Conservation (phyloP, 2,329 filamentous ascomycete genomes). For the Lachnellula suecica region DNA sequence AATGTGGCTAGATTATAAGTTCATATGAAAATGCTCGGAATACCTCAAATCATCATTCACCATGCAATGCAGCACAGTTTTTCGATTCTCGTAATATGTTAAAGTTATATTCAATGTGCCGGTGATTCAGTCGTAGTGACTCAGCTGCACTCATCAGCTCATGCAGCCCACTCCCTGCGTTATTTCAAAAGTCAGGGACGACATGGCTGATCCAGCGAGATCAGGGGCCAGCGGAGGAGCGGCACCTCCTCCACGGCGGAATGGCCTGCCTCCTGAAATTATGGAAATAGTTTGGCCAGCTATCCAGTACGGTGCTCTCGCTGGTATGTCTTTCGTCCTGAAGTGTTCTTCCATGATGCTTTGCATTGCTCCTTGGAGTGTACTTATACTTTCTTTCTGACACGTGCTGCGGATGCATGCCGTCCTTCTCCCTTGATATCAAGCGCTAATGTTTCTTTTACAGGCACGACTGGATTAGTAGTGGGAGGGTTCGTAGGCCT, state of each 20-base stretch:
- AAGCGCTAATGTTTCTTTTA: slow-evolving; percentile 8
- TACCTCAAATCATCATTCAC: background rate
- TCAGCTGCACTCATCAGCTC: background rate
- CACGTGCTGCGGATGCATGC: background rate
- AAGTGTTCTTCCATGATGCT: background rate
- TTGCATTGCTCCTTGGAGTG: background rate
- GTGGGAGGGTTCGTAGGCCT: slow-evolving; percentile 71
- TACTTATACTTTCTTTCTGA: slow-evolving; percentile 2
- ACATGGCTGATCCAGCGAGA: slow-evolving; percentile 18
- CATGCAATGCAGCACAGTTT: too few species aligned
- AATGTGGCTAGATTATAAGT: background rate
- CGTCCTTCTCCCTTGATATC: background rate
- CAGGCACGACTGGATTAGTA: slow-evolving; percentile 61
- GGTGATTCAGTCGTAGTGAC: background rate
- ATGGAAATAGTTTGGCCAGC: slow-evolving; percentile 48
- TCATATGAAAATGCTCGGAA: background rate
- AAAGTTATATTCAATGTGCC: background rate
- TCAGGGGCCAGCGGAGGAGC: slow-evolving; percentile 3
- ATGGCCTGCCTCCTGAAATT: slow-evolving; percentile 41
- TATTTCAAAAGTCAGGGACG: slow-evolving; percentile 25
- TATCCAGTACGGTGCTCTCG: slow-evolving; percentile 40
- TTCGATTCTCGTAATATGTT: too few species aligned
- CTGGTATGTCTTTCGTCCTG: slow-evolving; percentile 1
- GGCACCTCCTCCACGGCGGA: slow-evolving; percentile 2
- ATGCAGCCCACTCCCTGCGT: slow-evolving; percentile 28